Percentiles rank a stretch among this genome's conserved stretches.
These are phyloP conservation scores for Debaryomycetaceae sp. DNA, from an alignment of 1,139 yeast genomes.

Conservation along the genomic window DNA sequence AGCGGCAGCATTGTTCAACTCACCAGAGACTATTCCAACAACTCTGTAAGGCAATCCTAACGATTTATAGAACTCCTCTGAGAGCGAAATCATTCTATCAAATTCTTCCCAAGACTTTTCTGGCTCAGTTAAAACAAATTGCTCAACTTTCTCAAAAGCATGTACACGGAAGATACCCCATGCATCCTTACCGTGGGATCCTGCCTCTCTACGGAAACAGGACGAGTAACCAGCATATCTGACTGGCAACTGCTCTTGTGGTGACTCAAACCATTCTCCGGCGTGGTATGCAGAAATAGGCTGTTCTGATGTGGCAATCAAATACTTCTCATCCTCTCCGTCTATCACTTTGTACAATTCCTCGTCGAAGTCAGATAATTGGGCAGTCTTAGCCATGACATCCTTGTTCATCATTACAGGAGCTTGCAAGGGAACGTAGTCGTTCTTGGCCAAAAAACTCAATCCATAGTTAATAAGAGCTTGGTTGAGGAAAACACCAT, in stretches of 20 bases:
- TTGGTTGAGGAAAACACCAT: conserved; percentile 96
- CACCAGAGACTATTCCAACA: conserved; percentile 97
- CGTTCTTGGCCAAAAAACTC: conserved; percentile 73
- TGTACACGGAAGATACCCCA: conserved; percentile 99
- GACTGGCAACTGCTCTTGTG: conserved; percentile 93
- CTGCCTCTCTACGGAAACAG: conserved; percentile 99
- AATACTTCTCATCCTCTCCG: conserved; percentile 95
- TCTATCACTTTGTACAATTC: conserved; percentile 95
- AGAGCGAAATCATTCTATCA: conserved; percentile 85
- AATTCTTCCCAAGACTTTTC: conserved; percentile 98
- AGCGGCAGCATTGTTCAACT: conserved; percentile 98
- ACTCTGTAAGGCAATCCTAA: conserved; percentile 94
- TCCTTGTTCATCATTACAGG: conserved; percentile 99
- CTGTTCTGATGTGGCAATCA: conserved; percentile 98
- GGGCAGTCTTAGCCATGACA: conserved; percentile 99
- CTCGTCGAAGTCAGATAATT: conserved; percentile 95
- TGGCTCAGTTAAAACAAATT: conserved; percentile 92
- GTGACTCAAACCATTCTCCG: conserved; percentile 97
- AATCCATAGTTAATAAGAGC: conserved; percentile 96
- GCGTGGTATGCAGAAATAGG: conserved; percentile 98
- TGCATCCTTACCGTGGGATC: conserved; percentile 98
- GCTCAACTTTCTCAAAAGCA: conserved; percentile 97
- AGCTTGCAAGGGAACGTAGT: conserved; percentile 90
- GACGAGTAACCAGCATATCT: conserved; percentile 97
- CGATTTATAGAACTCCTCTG: conserved; percentile 92